Evolutionary conservation across 2,329 filamentous ascomycete genomes (phyloP).

Genomic region (Aspergillus unguis): DNA sequence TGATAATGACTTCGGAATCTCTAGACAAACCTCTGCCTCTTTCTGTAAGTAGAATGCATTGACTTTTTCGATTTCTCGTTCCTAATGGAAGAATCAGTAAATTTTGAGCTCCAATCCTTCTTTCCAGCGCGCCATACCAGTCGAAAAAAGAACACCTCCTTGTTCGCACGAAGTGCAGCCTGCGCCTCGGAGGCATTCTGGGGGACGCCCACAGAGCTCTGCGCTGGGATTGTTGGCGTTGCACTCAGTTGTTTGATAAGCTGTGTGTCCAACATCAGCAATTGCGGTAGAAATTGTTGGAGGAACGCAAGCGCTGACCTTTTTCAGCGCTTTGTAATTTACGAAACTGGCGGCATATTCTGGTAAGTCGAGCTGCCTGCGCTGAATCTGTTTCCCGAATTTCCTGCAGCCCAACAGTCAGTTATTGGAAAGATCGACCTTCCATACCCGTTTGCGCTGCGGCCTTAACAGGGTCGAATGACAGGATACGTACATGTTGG

Average conservation of each 20-base stretch:
- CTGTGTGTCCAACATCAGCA: slow-evolving; percentile 51
- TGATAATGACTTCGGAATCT: no score
- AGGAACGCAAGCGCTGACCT: slow-evolving; percentile 56
- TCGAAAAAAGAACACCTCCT: slow-evolving; percentile 97
- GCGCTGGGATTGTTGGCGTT: slow-evolving; percentile 76
- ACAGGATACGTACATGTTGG: slow-evolving; percentile 22
- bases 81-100: slow-evolving; percentile 52
- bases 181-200: slow-evolving; percentile 67
- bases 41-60: slow-evolving; percentile 98
- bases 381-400: slow-evolving; percentile 99
- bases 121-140: slow-evolving; percentile 59
- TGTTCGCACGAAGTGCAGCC: slow-evolving; percentile 88
- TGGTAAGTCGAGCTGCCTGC: slow-evolving; percentile 96
- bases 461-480: not conserved
- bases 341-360: slow-evolving; percentile 99
- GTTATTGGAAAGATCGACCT: not conserved
- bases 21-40: slow-evolving; percentile 76
- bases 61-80: slow-evolving; percentile 96
- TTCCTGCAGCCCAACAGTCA: slow-evolving; percentile 62
- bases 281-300: not conserved
- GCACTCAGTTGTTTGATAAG: slow-evolving; percentile 98
- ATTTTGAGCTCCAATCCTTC: not conserved
- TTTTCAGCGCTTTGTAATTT: slow-evolving; percentile 98
- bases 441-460: not conserved
- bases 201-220: slow-evolving; percentile 54